Evolutionary conservation across 352 stramenopile genomes (phyloP), one percentile per base, ranked within the genome.

Genomic region (Globisporangium parvum): DNA sequence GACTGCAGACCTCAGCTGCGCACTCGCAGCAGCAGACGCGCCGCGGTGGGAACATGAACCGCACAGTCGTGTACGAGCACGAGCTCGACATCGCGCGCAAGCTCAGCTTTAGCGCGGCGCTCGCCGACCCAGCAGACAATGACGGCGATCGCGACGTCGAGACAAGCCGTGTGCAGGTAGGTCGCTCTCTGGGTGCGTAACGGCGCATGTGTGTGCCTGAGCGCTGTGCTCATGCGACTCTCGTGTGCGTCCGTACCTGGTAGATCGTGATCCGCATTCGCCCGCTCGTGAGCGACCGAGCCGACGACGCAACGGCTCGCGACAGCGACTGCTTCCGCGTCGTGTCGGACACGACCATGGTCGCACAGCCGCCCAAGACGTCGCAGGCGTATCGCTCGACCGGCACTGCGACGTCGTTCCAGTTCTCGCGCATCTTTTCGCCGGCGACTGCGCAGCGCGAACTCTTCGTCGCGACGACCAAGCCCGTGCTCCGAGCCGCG

Each of bases 401-500:
- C 1, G 81, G 82, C 31, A 85, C 77, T 4, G 80, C 83, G 47
- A 88, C 76, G 50, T 80, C 71, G 31, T 93, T 93, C 63, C 77
- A 88, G 45, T 93, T 93, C 55, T 82, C 83, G 18, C 75, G 73
- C 39, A 93, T 97, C n/a, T 97, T 97, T 63, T 60, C 65, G 20
- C 57, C 69, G 15, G 46, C 72, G 20, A 95, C 88, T 15, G 65
- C 71, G 20, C 96, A 99, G 63, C 68, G 74, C 21, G 81, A 97
- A 59, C 71, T 98, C 20, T 99, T 98, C 59, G 73, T 91, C 15
- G 76, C 68, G 20, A 93, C 95, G 1, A 96, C 89, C 26, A 68
- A 76, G 45, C 93, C 93, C 17, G 85, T 99, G 39, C 69, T 99
- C 8, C 74, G 98, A 23, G 73, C 86, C 3, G 77, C 97, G 2